Evolutionary conservation across 257 asterid genomes (phyloP), one percentile per base, ranked within the genome.

Genomic region (Asclepias syriaca): DNA sequence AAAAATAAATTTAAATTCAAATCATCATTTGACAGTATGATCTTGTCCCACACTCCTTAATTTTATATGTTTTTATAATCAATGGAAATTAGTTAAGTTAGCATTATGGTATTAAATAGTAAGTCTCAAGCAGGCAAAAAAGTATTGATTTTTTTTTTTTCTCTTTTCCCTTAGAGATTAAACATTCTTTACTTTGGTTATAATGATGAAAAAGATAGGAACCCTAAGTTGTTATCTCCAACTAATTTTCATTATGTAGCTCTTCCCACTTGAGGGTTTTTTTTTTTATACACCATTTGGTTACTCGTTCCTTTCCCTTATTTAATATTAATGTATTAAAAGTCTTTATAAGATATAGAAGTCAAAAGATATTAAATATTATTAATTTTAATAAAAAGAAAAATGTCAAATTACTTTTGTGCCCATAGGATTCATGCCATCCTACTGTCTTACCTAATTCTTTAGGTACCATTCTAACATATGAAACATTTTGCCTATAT

Each of bases 131-230:
- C 75, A 65, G 50, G 43, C 43, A 55, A 60, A 67, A 73, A 57
- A 59, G 72, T 57, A 55, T 18, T 19, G 15, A 5, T 16, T 21
- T n/a, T 37, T 63, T 70, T 69, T n/a, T 39, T 4, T 4, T 39
- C 1, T 6, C 10, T 40, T 40, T 40, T 40, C 10, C 10, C 82
- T 70, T 78, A 15, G 60, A 65, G 34, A 22, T 21, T 54, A 78
- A 71, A 69, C 72, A 61, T 77, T 72, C 75, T 83, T 80, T 75
- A 75, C 75, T 81, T 75, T 76, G 76, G 77, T 76, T n/a, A 46
- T 79, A 82, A 86, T 87, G 74, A 83, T 84, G 75, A 80, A 37
- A 55, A 27, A 46, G 72, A 78, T 75, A 65, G 86, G 86, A 85
- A 82, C 87, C 81, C 84, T 27, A 83, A 75, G 87, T 71, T 71